Percentiles rank a stretch among this genome's conserved stretches.
Conservation (phyloP, 139 green algal species). For the Chlamydomonas sp. region DNA sequence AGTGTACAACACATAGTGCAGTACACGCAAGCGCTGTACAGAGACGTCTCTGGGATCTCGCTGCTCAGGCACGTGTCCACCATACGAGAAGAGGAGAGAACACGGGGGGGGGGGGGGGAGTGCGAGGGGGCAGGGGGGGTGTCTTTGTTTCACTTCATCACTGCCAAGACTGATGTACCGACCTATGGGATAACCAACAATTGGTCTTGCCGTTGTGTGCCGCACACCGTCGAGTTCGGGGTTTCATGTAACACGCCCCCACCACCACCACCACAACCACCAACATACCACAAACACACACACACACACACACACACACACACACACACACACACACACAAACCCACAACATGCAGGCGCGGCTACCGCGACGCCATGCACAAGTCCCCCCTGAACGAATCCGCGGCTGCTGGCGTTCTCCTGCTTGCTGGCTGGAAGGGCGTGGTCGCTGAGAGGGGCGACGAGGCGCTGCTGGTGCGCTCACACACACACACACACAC, state of each 20-base stretch:
- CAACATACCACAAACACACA: background rate
- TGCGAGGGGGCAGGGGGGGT: no score
- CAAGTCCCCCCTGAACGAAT: slow-evolving; percentile 80
- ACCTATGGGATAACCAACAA: background rate
- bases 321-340: background rate
- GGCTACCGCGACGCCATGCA: slow-evolving; percentile 85
- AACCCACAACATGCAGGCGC: slow-evolving; percentile 32
- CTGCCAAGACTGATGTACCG: background rate
- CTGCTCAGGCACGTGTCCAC: no score
- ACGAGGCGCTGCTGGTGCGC: no score
- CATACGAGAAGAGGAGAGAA: no score
- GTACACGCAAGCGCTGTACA: background rate
- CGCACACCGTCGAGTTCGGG: no score
- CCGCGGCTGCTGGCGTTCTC: slow-evolving; percentile 75
- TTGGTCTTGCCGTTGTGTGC: no score
- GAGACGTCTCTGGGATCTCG: background rate
- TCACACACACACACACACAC: slow-evolving; percentile 2
- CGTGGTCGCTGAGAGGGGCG: no score
- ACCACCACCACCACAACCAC: no score
- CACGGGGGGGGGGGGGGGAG: no score
- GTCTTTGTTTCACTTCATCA: no score
- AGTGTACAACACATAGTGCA: no score
- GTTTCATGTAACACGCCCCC: no score
- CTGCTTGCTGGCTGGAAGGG: slow-evolving; percentile 57
- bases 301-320: background rate